Percentiles rank a stretch among this genome's conserved stretches.
Evolutionary conservation across 768 basidiomycete species (phyloP).

Genomic region (Sutorius australiensis): DNA sequence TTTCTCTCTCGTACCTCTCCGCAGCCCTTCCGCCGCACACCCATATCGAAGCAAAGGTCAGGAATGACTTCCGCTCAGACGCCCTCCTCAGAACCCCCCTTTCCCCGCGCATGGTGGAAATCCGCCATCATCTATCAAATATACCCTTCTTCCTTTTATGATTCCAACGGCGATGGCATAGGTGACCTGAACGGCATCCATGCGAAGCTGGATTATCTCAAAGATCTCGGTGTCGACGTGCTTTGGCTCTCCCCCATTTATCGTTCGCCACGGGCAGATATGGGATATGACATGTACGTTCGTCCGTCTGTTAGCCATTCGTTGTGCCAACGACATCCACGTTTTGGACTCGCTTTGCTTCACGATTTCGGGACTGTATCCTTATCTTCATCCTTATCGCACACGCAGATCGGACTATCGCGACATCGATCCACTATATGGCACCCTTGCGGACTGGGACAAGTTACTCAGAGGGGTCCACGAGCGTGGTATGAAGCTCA

Average conservation of each 20-base stretch:
- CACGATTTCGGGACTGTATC: neutral
- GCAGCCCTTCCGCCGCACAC: slow-evolving; percentile 5
- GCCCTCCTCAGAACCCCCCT: slow-evolving; percentile 15
- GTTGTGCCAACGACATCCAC: neutral
- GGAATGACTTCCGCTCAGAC: slow-evolving; percentile 2
- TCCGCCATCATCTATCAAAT: slow-evolving; percentile 61
- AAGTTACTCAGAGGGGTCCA: slow-evolving; percentile 51
- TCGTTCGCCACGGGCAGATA: slow-evolving; percentile 61
- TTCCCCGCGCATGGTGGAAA: slow-evolving; percentile 52
- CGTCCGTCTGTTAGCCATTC: neutral
- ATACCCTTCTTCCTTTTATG: slow-evolving; percentile 66
- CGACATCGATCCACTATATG: slow-evolving; percentile 60
- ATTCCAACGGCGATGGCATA: slow-evolving; percentile 67
- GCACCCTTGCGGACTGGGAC: slow-evolving; percentile 60
- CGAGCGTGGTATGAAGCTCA: slow-evolving; percentile 63
- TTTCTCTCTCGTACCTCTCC: slow-evolving; percentile 12
- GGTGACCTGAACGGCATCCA: slow-evolving; percentile 69
- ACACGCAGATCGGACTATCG: slow-evolving; percentile 57
- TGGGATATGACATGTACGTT: slow-evolving; percentile 68
- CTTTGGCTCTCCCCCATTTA: slow-evolving; percentile 66
- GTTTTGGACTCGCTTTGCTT: neutral
- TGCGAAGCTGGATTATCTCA: slow-evolving; percentile 63
- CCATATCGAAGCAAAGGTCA: neutral
- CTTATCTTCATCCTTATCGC: slow-evolving; percentile 14
- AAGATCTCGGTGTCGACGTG: slow-evolving; percentile 61